Evolutionary conservation across 495 filamentous ascomycete species (phyloP).

Genomic region (Aspergillus incahuasiensis): DNA sequence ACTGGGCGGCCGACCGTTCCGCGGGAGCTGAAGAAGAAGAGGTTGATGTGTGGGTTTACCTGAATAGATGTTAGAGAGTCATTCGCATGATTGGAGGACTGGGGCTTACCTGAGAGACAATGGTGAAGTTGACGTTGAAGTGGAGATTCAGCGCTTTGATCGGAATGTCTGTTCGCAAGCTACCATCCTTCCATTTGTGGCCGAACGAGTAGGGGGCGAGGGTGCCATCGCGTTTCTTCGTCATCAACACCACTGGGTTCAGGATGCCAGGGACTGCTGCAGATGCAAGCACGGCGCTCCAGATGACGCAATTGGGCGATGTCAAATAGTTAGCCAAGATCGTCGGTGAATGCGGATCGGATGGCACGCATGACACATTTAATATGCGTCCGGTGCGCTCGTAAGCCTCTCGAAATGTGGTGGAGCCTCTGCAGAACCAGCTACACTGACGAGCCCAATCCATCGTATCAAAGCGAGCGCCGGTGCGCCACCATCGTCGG

Average conservation of each 20-base stretch:
- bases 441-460: constrained; percentile 83
- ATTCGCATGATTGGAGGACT: background rate
- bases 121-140: constrained; percentile 96
- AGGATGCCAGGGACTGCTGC: constrained; percentile 94
- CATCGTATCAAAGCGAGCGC: constrained; percentile 87
- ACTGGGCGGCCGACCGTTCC: constrained; percentile 89
- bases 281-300: constrained; percentile 92
- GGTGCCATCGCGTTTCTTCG: constrained; percentile 71
- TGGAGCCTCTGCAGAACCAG: constrained; percentile 86
- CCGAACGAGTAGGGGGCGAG: constrained; percentile 86
- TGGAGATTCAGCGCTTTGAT: constrained; percentile 89
- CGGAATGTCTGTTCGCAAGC: constrained; percentile 89
- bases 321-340: constrained; percentile 93
- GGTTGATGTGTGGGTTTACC: constrained; percentile 95
- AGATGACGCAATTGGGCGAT: constrained; percentile 93
- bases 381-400: constrained; percentile 89
- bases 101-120: constrained; percentile 69
- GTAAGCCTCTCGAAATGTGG: constrained; percentile 93
- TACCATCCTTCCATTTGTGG: constrained; percentile 98
- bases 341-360: constrained; percentile 88
- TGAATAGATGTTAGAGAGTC: constrained; percentile 11
- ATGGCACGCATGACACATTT: constrained; percentile 95
- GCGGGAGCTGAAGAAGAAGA: constrained; percentile 96
- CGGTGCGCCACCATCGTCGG: constrained; percentile 82
- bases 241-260: constrained; percentile 96